Conservation (phyloP, 2,329 filamentous ascomycete species). For the Endoconidiophora laricicola region DNA sequence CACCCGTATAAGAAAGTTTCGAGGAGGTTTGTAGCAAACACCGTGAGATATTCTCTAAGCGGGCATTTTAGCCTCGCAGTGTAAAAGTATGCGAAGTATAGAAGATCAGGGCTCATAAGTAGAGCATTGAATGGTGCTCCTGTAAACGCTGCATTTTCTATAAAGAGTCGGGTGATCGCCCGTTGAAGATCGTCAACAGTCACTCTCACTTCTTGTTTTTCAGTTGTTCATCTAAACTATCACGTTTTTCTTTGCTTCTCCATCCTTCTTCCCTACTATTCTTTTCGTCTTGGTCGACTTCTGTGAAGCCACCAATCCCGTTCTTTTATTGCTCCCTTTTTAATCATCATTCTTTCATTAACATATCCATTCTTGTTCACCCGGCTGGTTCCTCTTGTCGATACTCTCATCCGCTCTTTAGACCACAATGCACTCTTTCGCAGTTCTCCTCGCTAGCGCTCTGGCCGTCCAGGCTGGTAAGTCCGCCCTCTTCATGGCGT, state of each 20-base stretch:
- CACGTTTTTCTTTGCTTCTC: not conserved
- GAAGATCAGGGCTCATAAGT: no score
- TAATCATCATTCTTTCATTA: not conserved
- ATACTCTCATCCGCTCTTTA: not conserved
- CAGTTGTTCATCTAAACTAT: not conserved
- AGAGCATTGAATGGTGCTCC: no score
- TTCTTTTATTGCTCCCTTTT: slow-evolving; percentile 2
- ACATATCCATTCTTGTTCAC: not conserved
- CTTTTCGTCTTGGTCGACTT: slow-evolving; percentile 1
- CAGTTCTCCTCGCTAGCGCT: slow-evolving; percentile 3
- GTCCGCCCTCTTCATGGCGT: not conserved
- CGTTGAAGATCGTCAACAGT: not conserved
- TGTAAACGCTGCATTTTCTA: not conserved
- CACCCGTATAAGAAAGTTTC: not conserved
- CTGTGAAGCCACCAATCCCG: slow-evolving; percentile 2
- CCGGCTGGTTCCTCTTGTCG: not conserved
- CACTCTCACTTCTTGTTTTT: not conserved
- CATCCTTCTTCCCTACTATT: not conserved
- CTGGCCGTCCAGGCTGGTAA: slow-evolving; percentile 9
- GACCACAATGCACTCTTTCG: slow-evolving; percentile 4
- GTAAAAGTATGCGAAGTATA: no score
- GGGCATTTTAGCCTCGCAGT: no score
- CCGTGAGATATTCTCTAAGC: no score
- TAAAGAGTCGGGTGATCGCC: not conserved
- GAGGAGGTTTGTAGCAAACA: no score